Conservation (phyloP, 306 rosid species). For the Malus asiatica region DNA sequence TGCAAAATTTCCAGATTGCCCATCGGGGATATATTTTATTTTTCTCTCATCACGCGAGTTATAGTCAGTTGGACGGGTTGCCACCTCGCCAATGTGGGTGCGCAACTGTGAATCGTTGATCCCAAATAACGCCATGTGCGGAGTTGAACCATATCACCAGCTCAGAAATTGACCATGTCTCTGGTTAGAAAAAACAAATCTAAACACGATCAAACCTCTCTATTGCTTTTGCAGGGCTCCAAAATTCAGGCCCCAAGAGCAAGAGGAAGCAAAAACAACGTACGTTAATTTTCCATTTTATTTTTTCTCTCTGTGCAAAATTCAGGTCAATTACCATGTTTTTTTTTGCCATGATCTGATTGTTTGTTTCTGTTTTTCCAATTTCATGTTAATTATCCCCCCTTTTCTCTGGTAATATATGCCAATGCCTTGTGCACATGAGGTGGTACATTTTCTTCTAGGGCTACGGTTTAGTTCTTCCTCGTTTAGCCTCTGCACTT, state of each 20-base stretch:
- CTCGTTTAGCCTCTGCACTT: too few species aligned
- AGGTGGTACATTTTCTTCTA: background rate
- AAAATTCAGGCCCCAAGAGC: background rate
- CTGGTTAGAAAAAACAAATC: background rate
- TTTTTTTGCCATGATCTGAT: background rate
- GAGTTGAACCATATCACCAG: background rate
- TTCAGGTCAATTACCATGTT: background rate
- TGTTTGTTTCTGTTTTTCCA: background rate
- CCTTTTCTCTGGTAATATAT: background rate
- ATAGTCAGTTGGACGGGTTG: background rate
- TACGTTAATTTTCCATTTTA: background rate
- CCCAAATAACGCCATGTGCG: background rate
- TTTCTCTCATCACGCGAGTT: too few species aligned
- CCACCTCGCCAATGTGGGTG: too few species aligned
- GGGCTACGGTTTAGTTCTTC: too few species aligned
- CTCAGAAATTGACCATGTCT: constrained; percentile 1
- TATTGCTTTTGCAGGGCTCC: background rate
- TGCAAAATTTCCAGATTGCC: background rate
- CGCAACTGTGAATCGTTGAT: too few species aligned
- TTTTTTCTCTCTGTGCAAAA: background rate
- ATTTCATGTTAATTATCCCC: background rate
- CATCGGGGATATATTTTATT: too few species aligned
- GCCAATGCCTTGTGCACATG: background rate
- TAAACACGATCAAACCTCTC: background rate
- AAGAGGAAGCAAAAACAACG: constrained; percentile 6